Conservation (phyloP, 179 eudicot genomes). For the Spinacia oleracea region DNA sequence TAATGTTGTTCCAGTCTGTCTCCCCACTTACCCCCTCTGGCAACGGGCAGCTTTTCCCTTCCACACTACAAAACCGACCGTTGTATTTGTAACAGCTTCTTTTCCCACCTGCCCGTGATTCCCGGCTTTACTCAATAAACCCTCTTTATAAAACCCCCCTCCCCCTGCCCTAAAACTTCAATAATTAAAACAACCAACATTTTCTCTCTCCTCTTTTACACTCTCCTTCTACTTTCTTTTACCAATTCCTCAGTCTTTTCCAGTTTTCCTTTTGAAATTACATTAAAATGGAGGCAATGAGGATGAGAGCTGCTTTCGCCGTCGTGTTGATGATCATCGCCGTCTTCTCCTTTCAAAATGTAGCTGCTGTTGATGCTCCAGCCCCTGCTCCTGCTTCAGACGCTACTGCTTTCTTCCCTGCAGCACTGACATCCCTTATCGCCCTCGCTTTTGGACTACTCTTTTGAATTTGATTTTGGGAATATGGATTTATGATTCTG, state of each 20-base stretch:
- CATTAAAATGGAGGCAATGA: conserved; percentile 46
- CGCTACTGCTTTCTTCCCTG: conserved; percentile 41
- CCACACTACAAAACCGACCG: neutral
- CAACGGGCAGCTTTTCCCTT: conserved; percentile 5
- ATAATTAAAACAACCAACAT: too few species aligned
- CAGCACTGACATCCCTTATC: conserved; percentile 42
- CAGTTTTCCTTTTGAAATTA: neutral
- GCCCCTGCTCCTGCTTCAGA: conserved; percentile 50
- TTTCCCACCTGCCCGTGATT: conserved; percentile 18
- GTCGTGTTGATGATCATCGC: conserved; percentile 41
- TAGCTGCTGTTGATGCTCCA: conserved; percentile 39
- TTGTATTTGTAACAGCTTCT: conserved; percentile 11
- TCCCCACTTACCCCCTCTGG: neutral
- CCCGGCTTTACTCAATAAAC: neutral
- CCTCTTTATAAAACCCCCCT: conserved; percentile 19
- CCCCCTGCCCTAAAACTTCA: neutral
- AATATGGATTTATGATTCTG: neutral
- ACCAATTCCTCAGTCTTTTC: neutral
- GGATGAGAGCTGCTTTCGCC: conserved; percentile 38
- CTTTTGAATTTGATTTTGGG: conserved; percentile 24
- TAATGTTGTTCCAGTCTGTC: conserved; percentile 10
- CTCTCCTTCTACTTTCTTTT: neutral
- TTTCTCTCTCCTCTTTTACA: neutral
- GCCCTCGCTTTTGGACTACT: conserved; percentile 43
- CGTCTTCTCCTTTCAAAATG: conserved; percentile 29